Evolutionary conservation across 257 asterid species (phyloP).

Genomic region (Przewalskia tangutica): DNA sequence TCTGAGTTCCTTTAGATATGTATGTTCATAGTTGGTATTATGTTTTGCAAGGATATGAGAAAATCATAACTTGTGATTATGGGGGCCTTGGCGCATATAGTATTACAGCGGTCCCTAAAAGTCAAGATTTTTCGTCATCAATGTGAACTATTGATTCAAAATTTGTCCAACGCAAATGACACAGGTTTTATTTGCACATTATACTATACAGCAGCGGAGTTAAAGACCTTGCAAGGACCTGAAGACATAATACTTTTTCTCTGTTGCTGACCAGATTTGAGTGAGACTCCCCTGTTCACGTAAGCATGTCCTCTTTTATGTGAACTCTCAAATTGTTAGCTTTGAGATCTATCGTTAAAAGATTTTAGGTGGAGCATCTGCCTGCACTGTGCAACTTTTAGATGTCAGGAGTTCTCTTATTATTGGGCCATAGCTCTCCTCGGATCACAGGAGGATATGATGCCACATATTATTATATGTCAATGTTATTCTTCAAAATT

Average conservation of each 20-base stretch:
- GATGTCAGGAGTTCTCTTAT: background rate
- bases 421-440: background rate
- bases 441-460: background rate
- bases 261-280: background rate
- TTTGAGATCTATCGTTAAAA: background rate
- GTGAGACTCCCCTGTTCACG: background rate
- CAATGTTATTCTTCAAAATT: background rate
- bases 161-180: background rate
- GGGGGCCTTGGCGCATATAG: background rate
- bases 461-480: background rate
- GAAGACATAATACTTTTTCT: background rate
- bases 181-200: background rate
- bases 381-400: background rate
- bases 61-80: background rate
- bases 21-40: background rate
- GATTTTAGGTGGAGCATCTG: slow-evolving; percentile 2
- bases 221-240: background rate
- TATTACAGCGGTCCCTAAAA: background rate
- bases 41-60: background rate
- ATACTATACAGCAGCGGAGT: background rate
- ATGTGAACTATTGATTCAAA: background rate
- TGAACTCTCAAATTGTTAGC: background rate
- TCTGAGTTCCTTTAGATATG: background rate
- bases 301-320: background rate
- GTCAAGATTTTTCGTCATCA: background rate